Evolutionary conservation across 768 basidiomycete species (phyloP), one percentile per base, ranked within the genome.

Genomic region (Sporobolomyces roseus): DNA sequence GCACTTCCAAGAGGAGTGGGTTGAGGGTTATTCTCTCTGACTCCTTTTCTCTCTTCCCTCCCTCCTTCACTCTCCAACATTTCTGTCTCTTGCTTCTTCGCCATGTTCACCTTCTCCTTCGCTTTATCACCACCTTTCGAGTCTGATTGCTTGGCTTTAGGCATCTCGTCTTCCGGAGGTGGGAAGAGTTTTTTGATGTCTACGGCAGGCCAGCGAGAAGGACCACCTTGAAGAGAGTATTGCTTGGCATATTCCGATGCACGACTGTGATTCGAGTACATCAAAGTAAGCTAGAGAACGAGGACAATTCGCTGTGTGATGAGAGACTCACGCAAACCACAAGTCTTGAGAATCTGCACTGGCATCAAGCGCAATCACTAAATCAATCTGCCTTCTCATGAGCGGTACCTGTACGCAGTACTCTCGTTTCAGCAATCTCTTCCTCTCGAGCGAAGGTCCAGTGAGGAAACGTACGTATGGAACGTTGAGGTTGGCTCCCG

Each of bases 401-500:
- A 59, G 64, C 6, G 46, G 54, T 43, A 38, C 27, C 63, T 29
- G n/a, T n/a, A n/a, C n/a, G n/a, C n/a, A n/a, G n/a, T n/a, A n/a
- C n/a, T n/a, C n/a, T n/a, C n/a, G n/a, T n/a, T n/a, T n/a, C n/a
- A n/a, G n/a, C n/a, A n/a, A n/a, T n/a, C n/a, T n/a, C n/a, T n/a
- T n/a, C n/a, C n/a, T n/a, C n/a, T n/a, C n/a, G n/a, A n/a, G n/a
- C n/a, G n/a, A n/a, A n/a, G n/a, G n/a, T n/a, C 38, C 9, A 41
- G 38, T 17, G 38, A 41, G 38, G n/a, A n/a, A 41, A 43, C 61
- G 49, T 6, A 65, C 71, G 55, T 77, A 78, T 7, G 76, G 77
- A 23, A 78, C 52, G 62, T 78, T 78, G 38, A 78, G 73, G 45
- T 74, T 53, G 50, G 75, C 75, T 29, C 78, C 78, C 8, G 78